Base-by-base conservation (phyloP, 1,284 basidiomycete genomes). In the Termitomyces sp. region DNA sequence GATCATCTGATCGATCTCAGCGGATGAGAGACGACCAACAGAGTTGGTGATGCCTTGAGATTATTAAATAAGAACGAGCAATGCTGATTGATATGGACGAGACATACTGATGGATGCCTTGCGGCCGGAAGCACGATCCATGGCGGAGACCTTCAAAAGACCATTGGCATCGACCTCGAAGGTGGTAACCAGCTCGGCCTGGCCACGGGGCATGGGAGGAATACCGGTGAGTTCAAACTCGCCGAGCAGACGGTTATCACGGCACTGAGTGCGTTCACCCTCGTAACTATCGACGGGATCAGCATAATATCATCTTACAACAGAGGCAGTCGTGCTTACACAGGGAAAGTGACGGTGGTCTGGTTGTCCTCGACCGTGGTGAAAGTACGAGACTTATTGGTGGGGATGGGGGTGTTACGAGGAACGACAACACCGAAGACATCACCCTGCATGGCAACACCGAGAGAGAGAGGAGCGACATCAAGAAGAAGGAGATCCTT, bases 341-440 rank as follows among this genome's bases (percentile, higher is more conserved):
- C 95, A 65, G 93, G 94, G 91, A 98, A 96, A 61, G 92, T 94
- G 75, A 98, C 94, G 54, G 88, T 92, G 59, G 94, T 95, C 78
- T 98, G 94, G 82, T 98, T 98, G 82, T 98, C 95, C 82, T 96
- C 93, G 62, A 96, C 93, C 50, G 95, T 98, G 64, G 94, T 96
- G 83, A 98, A 98, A 55, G 88, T 89, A 69, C 93, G 82, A 45
- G 92, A 94, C 80, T 97, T 97, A 84, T 94, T 96, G 72, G 94
- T 92, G 57, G 95, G 94, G 73, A 98, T 95, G 65, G 94, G 91
- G 61, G 95, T 97, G 82, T 98, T 98, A 67, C 95, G 90, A 68
- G 93, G 93, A 67, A 98, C 91, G 68, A 98, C 92, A 61, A 94
- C 86, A 79, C 93, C 94, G 73, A 98, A 96, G 70, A 97, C 91